Evolutionary conservation across 108 stramenopile species (phyloP), one percentile per base, ranked within the genome.

Genomic region (Nitzschia sp.): DNA sequence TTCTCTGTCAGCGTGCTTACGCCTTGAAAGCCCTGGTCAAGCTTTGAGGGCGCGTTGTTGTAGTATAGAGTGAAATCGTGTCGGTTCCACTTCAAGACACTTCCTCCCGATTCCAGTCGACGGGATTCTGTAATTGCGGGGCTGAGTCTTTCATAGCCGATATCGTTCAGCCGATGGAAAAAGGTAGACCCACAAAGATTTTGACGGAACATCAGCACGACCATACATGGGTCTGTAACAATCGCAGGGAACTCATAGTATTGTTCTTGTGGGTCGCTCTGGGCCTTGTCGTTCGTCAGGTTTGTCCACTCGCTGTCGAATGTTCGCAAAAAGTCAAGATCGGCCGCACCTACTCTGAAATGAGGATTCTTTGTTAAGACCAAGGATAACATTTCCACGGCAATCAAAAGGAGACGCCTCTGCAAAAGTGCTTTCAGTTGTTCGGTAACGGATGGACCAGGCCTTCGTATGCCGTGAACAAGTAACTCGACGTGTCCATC

Each of bases 321-420:
- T 3, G 64, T 65, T 48, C 75, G 66, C 6, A 93, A 46, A 63
- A 93, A 93, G 19, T 78, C 68, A 59, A 91, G 45, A 61, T 93
- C 92, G 1, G 73, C 53, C 1, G 73, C 21, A 9, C 77, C 77
- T 47, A 88, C 72, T 35, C 68, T 53, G 69, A 78, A 87, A 34
- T 82, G 78, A 5, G 87, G 87, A 42, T 90, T 93, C 46, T 93
- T 93, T 19, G 77, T 89, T 42, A 93, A 48, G 21, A 89, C 80
- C 23, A 82, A 73, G 0, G 84, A 82, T 11, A 90, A 58, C 34
- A 81, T 75, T 46, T 93, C 89, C 15, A 87, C 79, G 51, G 77
- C 79, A 19, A 90, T 76, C 27, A 59, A 32, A 54, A 90, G 59
- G n/a, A 88, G 55, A 45, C 83, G 81, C 47, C 73, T 75, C 64